Percentiles rank a stretch among this genome's conserved stretches.
These are phyloP conservation scores for Kingdonia uniflora DNA, from an alignment of 164 flowering plant genomes.

Conservation along the genomic window DNA sequence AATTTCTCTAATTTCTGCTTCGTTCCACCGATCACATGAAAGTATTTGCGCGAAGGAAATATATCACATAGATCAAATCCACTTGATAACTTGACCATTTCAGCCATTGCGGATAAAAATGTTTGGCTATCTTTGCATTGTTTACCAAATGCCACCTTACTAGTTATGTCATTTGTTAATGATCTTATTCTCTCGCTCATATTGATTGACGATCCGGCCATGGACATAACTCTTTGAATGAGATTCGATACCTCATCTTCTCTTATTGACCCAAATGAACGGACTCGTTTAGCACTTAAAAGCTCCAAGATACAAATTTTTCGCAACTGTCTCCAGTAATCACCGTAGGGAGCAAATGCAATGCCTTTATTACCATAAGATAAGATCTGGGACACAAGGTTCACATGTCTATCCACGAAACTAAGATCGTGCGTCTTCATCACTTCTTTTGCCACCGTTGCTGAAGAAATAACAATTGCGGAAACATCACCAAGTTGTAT, in stretches of 20 bases:
- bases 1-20: neutral
- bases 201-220: neutral
- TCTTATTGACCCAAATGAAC: constrained; percentile 22
- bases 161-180: neutral
- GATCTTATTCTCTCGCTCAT: neutral
- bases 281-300: constrained; percentile 23
- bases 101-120: neutral
- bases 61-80: neutral
- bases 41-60: neutral
- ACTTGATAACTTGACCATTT: neutral
- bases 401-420: constrained; percentile 18
- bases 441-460: constrained; percentile 12
- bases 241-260: constrained; percentile 20
- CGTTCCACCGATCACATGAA: neutral
- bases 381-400: constrained; percentile 10
- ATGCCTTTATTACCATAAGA: constrained; percentile 17
- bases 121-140: neutral
- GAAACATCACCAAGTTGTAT: constrained; percentile 28
- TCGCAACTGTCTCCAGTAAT: constrained; percentile 15
- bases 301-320: constrained; percentile 29
- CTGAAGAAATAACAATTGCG: constrained; percentile 26
- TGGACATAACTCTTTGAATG: neutral
- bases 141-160: neutral
- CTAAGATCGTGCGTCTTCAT: constrained; percentile 25
- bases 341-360: constrained; percentile 26